These are phyloP conservation scores for Leishmania tropica DNA, from an alignment of 208 protist species.

Conservation along the genomic window DNA sequence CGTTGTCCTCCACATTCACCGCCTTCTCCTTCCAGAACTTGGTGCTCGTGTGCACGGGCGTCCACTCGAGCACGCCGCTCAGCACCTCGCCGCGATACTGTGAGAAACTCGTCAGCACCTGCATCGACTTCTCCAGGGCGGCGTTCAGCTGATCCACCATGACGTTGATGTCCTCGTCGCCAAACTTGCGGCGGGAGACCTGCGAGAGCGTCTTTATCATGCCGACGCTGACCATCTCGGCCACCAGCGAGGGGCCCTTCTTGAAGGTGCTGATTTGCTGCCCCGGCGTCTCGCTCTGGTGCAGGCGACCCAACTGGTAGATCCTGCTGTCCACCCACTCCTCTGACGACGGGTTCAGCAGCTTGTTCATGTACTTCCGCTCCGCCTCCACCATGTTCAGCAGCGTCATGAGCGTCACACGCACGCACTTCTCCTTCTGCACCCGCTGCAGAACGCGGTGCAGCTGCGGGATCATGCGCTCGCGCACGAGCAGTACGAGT, in stretches of 20 bases:
- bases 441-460: conserved; percentile 88
- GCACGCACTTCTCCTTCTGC: conserved; percentile 93
- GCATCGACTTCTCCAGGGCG: conserved; percentile 86
- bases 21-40: conserved; percentile 96
- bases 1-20: conserved; percentile 86
- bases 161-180: conserved; percentile 87
- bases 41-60: conserved; percentile 89
- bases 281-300: conserved; percentile 27
- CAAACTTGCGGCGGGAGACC: conserved; percentile 86
- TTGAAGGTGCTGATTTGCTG: conserved; percentile 29
- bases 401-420: conserved; percentile 86
- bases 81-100: conserved; percentile 93
- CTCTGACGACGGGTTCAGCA: conserved; percentile 48
- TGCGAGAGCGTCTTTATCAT: conserved; percentile 90
- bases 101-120: conserved; percentile 91
- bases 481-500: conserved; percentile 66
- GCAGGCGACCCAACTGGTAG: conserved; percentile 43
- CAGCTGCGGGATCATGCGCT: conserved; percentile 86
- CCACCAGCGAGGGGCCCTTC: conserved; percentile 73
- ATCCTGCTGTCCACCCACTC: conserved; percentile 58
- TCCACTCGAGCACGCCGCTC: conserved; percentile 89
- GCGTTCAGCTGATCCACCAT: conserved; percentile 69
- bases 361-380: conserved; percentile 54
- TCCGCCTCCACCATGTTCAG: conserved; percentile 87
- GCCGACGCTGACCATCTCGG: conserved; percentile 91